phyloP scores from a whole-genome alignment of 495 filamentous ascomycete genomes.

The Xylaria cubensis region DNA sequence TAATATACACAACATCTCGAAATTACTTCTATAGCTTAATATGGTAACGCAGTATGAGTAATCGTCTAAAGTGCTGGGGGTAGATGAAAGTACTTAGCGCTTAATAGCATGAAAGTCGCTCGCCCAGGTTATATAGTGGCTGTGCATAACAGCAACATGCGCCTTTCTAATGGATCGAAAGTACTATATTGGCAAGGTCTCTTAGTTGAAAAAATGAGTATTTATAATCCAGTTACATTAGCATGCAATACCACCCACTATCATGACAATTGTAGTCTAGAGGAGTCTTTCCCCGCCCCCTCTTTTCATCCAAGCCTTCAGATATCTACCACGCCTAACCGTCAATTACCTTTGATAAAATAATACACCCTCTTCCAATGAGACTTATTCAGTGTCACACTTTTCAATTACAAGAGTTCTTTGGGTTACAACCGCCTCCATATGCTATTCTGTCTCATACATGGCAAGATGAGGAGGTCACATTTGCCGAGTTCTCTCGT shows the following conservation, averaged over 20 bases:
- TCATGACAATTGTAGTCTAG: neutral
- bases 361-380: neutral
- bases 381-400: neutral
- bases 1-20: too few relatives aligned
- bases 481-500: neutral
- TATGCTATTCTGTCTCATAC: slow-evolving; percentile 12
- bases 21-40: neutral
- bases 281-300: too few relatives aligned
- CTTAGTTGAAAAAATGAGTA: neutral
- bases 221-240: neutral
- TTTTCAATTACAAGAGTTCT: neutral
- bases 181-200: neutral
- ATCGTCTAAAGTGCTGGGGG: too few relatives aligned
- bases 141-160: neutral
- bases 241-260: neutral
- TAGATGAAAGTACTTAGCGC: too few relatives aligned
- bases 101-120: neutral
- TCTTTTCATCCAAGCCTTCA: neutral
- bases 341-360: neutral
- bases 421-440: neutral
- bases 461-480: slow-evolving; percentile 7
- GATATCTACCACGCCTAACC: neutral
- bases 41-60: neutral
- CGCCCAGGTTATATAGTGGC: neutral
- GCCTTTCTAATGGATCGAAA: neutral